Evolutionary conservation across 139 green algal species (phyloP).

Genomic region (Coelastrella sp.): DNA sequence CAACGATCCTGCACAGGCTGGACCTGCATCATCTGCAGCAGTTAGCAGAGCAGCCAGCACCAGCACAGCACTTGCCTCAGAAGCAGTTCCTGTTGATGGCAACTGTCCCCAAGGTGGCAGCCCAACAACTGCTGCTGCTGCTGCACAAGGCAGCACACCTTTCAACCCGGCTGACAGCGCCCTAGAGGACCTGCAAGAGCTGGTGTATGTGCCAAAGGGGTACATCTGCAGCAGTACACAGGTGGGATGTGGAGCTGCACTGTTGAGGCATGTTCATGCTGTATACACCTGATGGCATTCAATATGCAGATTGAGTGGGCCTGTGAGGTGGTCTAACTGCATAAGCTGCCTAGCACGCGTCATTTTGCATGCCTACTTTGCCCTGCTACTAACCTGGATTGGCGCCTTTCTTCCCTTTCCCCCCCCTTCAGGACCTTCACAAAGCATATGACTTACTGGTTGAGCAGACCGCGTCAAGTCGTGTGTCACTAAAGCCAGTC

Average conservation of each 20-base stretch:
- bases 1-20: background rate
- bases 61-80: background rate
- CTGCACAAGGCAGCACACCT: background rate
- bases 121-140: background rate
- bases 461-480: background rate
- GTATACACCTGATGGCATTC: background rate
- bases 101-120: background rate
- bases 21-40: background rate
- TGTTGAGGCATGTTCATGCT: background rate
- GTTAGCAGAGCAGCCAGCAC: background rate
- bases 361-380: too few relatives aligned
- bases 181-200: background rate
- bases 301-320: too few relatives aligned
- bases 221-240: slow-evolving; percentile 33
- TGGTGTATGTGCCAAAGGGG: slow-evolving; percentile 10
- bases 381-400: too few relatives aligned
- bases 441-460: slow-evolving; percentile 18
- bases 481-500: background rate
- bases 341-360: too few relatives aligned
- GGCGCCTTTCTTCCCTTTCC: background rate
- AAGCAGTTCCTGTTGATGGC: background rate
- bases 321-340: too few relatives aligned
- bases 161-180: background rate
- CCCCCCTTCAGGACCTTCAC: background rate
- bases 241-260: background rate